Base-by-base conservation (phyloP, 2,329 filamentous ascomycete species). In the Penicillium nordicum region DNA sequence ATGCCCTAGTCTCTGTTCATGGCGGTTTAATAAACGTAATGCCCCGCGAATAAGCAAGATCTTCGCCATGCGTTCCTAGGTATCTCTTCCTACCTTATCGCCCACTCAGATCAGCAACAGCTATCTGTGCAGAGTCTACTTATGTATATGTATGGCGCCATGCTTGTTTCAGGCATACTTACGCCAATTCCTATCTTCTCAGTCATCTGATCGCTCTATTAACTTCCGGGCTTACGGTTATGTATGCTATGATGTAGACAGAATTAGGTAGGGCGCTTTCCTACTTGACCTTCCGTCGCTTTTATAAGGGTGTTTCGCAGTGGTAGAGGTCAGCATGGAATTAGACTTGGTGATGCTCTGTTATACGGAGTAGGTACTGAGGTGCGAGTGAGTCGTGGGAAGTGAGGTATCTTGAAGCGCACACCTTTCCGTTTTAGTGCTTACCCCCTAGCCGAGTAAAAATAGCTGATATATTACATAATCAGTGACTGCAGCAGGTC, bases 21-120 rank as follows among this genome's bases (percentile, higher is more conserved):
- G 6, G 29, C 18, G 14, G 16, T 27, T 34, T 27, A 25, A 36
- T 11, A 48, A 36, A 27, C 10, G 46, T 38, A 48, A 48, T 4
- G 4, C 3, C 5, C 23, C 7, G 16, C 12, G 50, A 52, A 52
- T 52, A 52, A 46, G 41, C 40, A 16, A 46, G 37, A 14, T 12
- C 30, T 36, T 37, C 29, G 23, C 25, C 25, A n/a, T 12, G 16
- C 43, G 30, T 43, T 14, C 51, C 10, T 27, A 18, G 18, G 18
- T 18, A 48, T 53, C 43, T 48, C 12, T 18, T 12, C 32, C 21
- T 29, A 5, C 18, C 11, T 52, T 56, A 56, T 56, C 53, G 48
- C n/a, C 53, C 53, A 56, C 41, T 56, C 48, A 11, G 27, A 52
- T 41, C 27, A 45, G 4, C 16, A 10, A 27, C 10, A 29, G 53